Percentiles rank a stretch among this genome's conserved stretches.
These are phyloP conservation scores for Metschnikowia reukaufii DNA, from an alignment of 805 yeast species.

Conservation along the genomic window DNA sequence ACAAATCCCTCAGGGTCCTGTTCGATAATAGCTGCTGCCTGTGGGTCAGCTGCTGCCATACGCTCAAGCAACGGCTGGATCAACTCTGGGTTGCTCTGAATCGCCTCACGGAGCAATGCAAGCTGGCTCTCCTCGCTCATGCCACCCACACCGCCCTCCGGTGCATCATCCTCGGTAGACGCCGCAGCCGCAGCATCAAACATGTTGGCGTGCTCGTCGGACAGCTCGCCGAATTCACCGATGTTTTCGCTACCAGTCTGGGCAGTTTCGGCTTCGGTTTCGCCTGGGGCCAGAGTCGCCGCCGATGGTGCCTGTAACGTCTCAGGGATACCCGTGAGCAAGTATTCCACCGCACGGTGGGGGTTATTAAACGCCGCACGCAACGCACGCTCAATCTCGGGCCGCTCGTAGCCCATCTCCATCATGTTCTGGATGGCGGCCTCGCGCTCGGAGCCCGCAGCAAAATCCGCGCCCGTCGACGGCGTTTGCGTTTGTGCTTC, in stretches of 20 bases:
- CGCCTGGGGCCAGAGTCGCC: conserved; percentile 16
- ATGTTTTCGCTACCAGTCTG: conserved; percentile 13
- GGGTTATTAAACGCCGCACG: conserved; percentile 97
- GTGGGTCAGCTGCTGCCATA: conserved; percentile 79
- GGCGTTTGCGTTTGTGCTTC: too few relatives aligned
- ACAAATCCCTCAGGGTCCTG: conserved; percentile 88
- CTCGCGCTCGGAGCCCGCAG: conserved; percentile 76
- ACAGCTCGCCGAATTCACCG: conserved; percentile 3
- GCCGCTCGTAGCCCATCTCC: conserved; percentile 94
- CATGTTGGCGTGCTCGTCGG: conserved; percentile 41
- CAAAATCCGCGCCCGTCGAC: conserved; percentile 53
- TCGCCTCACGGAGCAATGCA: conserved; percentile 65
- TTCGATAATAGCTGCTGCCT: conserved; percentile 75
- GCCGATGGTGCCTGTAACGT: conserved; percentile 40
- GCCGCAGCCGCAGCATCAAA: conserved; percentile 51
- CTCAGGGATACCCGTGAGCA: conserved; percentile 87
- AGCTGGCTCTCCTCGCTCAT: conserved; percentile 49
- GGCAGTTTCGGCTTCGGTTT: conserved; percentile 20
- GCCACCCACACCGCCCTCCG: conserved; percentile 24
- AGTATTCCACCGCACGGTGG: conserved; percentile 95
- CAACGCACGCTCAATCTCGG: conserved; percentile 84
- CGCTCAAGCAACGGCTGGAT: conserved; percentile 82
- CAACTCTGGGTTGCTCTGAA: conserved; percentile 85
- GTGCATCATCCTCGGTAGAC: conserved; percentile 28
- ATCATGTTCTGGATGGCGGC: conserved; percentile 77